phyloP scores from a whole-genome alignment of 306 rosid species.

The Ziziphus jujuba region DNA sequence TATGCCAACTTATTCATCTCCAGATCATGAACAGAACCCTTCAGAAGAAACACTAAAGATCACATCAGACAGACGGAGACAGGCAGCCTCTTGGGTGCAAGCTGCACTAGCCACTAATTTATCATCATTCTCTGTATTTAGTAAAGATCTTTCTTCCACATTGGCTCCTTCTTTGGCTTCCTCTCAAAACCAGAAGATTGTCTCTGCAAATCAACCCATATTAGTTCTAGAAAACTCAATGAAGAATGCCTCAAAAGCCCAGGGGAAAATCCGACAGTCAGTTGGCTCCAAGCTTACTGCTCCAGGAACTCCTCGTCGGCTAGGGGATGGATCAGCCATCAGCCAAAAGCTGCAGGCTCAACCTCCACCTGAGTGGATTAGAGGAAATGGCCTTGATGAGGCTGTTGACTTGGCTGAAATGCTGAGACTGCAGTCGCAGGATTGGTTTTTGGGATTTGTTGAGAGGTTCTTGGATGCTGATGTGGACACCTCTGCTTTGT shows the following conservation, averaged over 20 bases:
- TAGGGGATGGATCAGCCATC: constrained; percentile 39
- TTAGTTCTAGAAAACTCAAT: constrained; percentile 66
- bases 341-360: constrained; percentile 59
- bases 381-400: constrained; percentile 70
- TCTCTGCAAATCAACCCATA: constrained; percentile 50
- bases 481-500: constrained; percentile 55
- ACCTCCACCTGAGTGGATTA: constrained; percentile 64
- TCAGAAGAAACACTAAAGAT: constrained; percentile 67
- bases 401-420: constrained; percentile 62
- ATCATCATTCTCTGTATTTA: constrained; percentile 66
- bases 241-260: constrained; percentile 54
- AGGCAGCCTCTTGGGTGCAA: constrained; percentile 83
- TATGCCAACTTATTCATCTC: constrained; percentile 44
- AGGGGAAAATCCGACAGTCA: constrained; percentile 46
- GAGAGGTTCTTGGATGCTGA: constrained; percentile 86
- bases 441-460: constrained; percentile 81
- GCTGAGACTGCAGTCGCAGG: constrained; percentile 64
- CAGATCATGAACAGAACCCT: constrained; percentile 50
- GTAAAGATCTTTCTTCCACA: constrained; percentile 47
- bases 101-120: constrained; percentile 78
- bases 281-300: constrained; percentile 42
- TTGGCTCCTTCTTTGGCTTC: constrained; percentile 41
- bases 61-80: constrained; percentile 56
- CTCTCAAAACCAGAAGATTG: constrained; percentile 56
- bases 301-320: constrained; percentile 54